Conservation (phyloP, 176 grass and related monocot genomes). For the Ananas comosus region DNA sequence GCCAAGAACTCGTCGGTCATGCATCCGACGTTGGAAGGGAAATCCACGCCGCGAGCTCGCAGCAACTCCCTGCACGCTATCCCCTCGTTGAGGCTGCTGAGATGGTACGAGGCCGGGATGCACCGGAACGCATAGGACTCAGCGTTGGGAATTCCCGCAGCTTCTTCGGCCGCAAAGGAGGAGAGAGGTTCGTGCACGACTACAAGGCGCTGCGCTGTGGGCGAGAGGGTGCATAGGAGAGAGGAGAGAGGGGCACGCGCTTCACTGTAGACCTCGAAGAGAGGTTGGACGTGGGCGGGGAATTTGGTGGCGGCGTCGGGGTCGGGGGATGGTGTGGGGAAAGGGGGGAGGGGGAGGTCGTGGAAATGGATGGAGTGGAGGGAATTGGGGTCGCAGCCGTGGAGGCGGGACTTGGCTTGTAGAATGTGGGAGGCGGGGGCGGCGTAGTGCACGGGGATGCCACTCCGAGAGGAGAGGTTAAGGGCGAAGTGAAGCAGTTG, state of each 20-base stretch:
- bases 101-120: slow-evolving; percentile 9
- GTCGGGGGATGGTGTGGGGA: slow-evolving; percentile 28
- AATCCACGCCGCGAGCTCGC: neutral
- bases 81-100: slow-evolving; percentile 2
- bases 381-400: slow-evolving; percentile 9
- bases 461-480: slow-evolving; percentile 28
- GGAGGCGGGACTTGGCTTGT: slow-evolving; percentile 31
- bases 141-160: slow-evolving; percentile 26
- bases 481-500: slow-evolving; percentile 54
- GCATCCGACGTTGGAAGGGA: slow-evolving; percentile 1
- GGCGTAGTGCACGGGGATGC: slow-evolving; percentile 53
- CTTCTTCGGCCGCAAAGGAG: slow-evolving; percentile 18
- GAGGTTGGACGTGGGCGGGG: slow-evolving; percentile 31
- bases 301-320: slow-evolving; percentile 17
- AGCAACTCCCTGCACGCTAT: slow-evolving; percentile 12
- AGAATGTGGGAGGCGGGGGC: slow-evolving; percentile 34
- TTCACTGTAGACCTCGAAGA: slow-evolving; percentile 1
- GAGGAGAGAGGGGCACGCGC: neutral
- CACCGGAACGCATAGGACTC: slow-evolving; percentile 36
- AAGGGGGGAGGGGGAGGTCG: slow-evolving; percentile 25
- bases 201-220: slow-evolving; percentile 28
- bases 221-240: slow-evolving; percentile 7
- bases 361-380: slow-evolving; percentile 30
- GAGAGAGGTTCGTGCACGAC: slow-evolving; percentile 33
- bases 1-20: slow-evolving; percentile 23